Base-by-base conservation (phyloP, 768 basidiomycete species). In the Suillus subalutaceus region DNA sequence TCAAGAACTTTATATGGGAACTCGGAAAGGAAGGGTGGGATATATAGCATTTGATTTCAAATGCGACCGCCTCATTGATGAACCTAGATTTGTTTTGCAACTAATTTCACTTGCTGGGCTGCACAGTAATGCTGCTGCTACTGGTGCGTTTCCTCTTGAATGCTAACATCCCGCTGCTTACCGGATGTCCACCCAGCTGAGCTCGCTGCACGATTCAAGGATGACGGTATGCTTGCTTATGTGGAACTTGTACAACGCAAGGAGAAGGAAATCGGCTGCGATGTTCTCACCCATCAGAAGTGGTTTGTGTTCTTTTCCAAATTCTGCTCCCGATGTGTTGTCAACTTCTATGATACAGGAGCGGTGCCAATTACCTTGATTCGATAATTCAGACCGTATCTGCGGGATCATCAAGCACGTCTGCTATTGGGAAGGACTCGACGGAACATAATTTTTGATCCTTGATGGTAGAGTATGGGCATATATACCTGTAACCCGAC, bases 231-330 rank as follows among this genome's bases (percentile, higher is more conserved):
- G 92, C 85, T 94, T 40, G 95, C 95, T 30, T 97, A 97, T 76
- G 94, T 96, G 57, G 85, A 96, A 66, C 86, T 94, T 23, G 86
- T 96, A 60, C 94, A 97, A 73, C 82, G 87, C 69, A 94, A 92
- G 76, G 94, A 97, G 78, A 92, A 90, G 77, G 93, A 90, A 71
- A 86, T 95, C 61, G 91, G 91, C 41, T 92, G 91, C 66, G 94
- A 97, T 75, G 94, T 97, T 40, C 81, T 96, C 57, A 97, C 92
- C 3, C 94, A 97, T 77, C 94, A 97, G 80, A 96, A 95, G 84
- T 97, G 95, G 94, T 89, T 48, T 65, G 84, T 78, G 15, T 23
- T 37, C 3, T 41, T 44, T 50, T 32, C 48, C 23, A 30, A 35
- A 32, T 26, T 41, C 23, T 26, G 8, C 10, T 30, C 58, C 26